Evolutionary conservation across 495 filamentous ascomycete species (phyloP), one percentile per base, ranked within the genome.

Genomic region (Clohesyomyces aquaticus): DNA sequence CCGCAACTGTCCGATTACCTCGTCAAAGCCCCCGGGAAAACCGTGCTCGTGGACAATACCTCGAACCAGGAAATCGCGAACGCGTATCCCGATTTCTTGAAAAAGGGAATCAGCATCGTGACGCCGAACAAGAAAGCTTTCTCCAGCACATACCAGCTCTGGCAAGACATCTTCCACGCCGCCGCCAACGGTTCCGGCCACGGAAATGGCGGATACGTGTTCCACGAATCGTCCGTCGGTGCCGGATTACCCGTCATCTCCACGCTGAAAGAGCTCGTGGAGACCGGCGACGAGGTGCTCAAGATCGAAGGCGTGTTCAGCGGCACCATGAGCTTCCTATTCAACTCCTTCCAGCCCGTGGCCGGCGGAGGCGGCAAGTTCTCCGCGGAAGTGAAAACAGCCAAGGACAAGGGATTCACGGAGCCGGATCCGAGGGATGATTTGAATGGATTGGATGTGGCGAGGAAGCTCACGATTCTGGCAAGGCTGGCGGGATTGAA

Each of bases 101-200:
- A 80, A 58, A 79, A 83, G 28, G 93, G 93, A 11, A 88, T 98
- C 77, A 89, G 83, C 68, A 84, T 98, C 73, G 91, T 96, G 29
- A 98, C 94, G 0, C 92, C 94, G 14, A 98, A 96, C 81, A 98
- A 98, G 80, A 97, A 98, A 76, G 93, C 88, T 3, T 98, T 98
- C 76, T 93, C 90, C 2, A 83, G 85, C 32, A 83, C 82, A 29
- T 82, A 89, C 55, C 77, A 82, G 56, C 78, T 96, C 48, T 98
- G 92, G 91, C 79, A 89, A 63, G 82, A 85, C 48, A 96, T 97
- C 70, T 91, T 93, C 72, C 71, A 78, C 18, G 80, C 87, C 0
- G 86, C 76, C 0, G 48, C 64, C 9, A 77, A 75, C 32, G 73
- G 73, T 42, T 78, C 55, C 43, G n/a, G n/a, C n/a, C n/a, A n/a